Evolutionary conservation across 2,329 filamentous ascomycete genomes (phyloP).

Genomic region (Karstenula rhodostoma): DNA sequence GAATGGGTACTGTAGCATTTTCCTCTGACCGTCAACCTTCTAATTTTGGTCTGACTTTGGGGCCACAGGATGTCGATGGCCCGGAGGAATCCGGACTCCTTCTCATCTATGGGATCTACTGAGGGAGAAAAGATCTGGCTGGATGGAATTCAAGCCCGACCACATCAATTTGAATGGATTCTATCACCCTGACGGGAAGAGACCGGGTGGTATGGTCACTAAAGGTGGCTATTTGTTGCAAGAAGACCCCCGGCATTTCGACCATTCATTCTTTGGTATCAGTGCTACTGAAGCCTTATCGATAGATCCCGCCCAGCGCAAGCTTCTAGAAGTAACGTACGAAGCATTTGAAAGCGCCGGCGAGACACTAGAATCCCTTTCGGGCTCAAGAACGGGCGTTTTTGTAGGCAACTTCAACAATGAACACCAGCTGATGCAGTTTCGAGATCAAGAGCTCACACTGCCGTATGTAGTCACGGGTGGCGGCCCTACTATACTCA

Average conservation of each 20-base stretch:
- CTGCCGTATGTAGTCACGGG: neutral
- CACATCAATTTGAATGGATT: conserved; percentile 47
- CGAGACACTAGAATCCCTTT: conserved; percentile 18
- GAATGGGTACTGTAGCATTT: conserved; percentile 28
- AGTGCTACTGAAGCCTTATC: neutral
- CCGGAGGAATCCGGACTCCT: conserved; percentile 25
- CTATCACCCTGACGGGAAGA: conserved; percentile 30
- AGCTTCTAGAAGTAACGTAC: conserved; percentile 31
- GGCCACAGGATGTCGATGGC: conserved; percentile 29
- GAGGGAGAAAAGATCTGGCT: conserved; percentile 35
- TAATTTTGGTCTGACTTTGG: no score
- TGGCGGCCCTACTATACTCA: conserved; percentile 28
- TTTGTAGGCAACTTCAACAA: conserved; percentile 41
- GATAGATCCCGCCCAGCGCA: conserved; percentile 37
- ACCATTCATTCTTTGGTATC: neutral
- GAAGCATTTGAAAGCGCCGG: conserved; percentile 48
- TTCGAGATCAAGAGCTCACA: neutral
- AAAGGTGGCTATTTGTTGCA: neutral
- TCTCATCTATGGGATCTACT: conserved; percentile 41
- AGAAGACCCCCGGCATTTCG: neutral
- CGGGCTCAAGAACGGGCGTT: conserved; percentile 39
- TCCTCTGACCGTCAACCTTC: no score
- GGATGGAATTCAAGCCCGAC: conserved; percentile 30
- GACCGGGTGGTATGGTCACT: neutral
- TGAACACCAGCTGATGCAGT: conserved; percentile 19